phyloP scores from a whole-genome alignment of 306 rosid genomes.

The Dalbergia oliveri region DNA sequence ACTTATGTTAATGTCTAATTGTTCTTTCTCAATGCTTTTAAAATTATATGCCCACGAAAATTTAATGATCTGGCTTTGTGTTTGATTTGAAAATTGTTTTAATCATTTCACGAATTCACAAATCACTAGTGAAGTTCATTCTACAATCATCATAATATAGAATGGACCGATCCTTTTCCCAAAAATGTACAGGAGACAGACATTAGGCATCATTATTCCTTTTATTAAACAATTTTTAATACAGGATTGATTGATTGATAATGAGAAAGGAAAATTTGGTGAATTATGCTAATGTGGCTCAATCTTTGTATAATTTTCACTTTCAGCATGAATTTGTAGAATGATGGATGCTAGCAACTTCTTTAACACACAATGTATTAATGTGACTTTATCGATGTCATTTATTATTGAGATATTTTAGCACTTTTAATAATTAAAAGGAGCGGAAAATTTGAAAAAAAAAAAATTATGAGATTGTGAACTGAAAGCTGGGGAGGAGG shows the following conservation, averaged over 20 bases:
- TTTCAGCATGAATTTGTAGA: slow-evolving; percentile 10
- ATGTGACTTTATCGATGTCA: neutral
- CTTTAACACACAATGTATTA: neutral
- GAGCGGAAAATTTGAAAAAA: neutral
- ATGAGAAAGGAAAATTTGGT: slow-evolving; percentile 5
- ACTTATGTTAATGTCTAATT: slow-evolving; percentile 20
- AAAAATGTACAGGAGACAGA: slow-evolving; percentile 5
- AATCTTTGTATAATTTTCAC: neutral
- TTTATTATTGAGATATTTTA: slow-evolving; percentile 12
- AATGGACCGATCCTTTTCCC: slow-evolving; percentile 19
- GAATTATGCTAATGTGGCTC: neutral
- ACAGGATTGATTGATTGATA: slow-evolving; percentile 31
- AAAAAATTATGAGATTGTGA: slow-evolving; percentile 10
- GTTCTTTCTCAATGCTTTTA: neutral
- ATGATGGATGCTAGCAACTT: neutral
- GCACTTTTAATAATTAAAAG: slow-evolving; percentile 7
- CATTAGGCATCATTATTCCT: slow-evolving; percentile 24
- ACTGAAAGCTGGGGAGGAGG: slow-evolving; percentile 2
- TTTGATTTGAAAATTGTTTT: slow-evolving; percentile 20
- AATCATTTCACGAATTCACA: slow-evolving; percentile 3
- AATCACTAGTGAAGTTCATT: slow-evolving; percentile 18
- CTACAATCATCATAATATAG: neutral
- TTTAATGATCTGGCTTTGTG: no score
- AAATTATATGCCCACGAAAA: no score
- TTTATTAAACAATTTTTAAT: slow-evolving; percentile 7